These are phyloP conservation scores for Pholiota molesta DNA, from an alignment of 768 basidiomycete species.

Conservation along the genomic window DNA sequence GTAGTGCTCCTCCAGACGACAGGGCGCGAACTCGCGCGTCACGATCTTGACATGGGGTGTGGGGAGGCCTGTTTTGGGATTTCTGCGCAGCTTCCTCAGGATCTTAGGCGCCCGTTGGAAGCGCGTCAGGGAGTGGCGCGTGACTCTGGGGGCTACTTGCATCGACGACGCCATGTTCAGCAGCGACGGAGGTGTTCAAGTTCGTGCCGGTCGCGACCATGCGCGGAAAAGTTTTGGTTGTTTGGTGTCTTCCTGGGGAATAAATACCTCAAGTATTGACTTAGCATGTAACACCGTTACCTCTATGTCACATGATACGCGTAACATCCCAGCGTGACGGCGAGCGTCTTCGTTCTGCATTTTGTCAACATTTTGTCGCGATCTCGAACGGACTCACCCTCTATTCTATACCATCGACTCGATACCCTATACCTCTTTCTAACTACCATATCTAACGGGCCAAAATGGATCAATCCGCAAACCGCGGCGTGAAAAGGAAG, in stretches of 20 bases:
- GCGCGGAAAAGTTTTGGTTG: slow-evolving; percentile 11
- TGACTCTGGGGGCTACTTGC: slow-evolving; percentile 11
- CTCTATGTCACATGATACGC: neutral
- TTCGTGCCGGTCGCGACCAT: neutral
- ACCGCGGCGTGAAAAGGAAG: slow-evolving; percentile 46
- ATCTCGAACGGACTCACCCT: neutral
- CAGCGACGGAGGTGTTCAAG: neutral
- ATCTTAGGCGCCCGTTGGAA: slow-evolving; percentile 59
- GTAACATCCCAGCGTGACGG: too few relatives aligned
- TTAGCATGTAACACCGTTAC: neutral
- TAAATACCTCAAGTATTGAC: slow-evolving; percentile 2
- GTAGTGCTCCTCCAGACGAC: slow-evolving; percentile 85
- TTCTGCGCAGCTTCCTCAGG: slow-evolving; percentile 44
- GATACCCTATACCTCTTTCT: neutral
- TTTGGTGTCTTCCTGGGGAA: neutral
- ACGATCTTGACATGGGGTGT: slow-evolving; percentile 68
- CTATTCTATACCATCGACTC: neutral
- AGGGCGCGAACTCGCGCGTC: slow-evolving; percentile 70
- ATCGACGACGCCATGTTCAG: slow-evolving; percentile 11
- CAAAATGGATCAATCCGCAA: slow-evolving; percentile 19
- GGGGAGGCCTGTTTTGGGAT: slow-evolving; percentile 63
- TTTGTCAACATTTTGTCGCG: neutral
- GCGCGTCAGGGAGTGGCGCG: slow-evolving; percentile 35
- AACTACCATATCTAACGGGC: neutral
- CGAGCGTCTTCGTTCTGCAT: neutral